Evolutionary conservation across 2,329 filamentous ascomycete genomes (phyloP).

Genomic region (Botrytis hyacinthi): DNA sequence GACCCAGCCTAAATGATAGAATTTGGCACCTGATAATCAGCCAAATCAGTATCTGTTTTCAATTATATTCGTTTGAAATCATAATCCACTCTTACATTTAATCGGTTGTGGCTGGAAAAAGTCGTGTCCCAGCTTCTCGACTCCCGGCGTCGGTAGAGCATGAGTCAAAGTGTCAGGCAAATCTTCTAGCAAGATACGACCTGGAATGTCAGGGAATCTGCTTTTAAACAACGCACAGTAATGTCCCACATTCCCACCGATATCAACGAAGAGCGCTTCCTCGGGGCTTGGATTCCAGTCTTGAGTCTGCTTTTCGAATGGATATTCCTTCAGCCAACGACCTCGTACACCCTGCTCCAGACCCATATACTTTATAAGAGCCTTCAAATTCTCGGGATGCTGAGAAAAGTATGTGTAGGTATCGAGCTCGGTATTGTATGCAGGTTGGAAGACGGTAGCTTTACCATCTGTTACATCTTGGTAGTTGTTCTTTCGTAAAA

Average conservation of each 20-base stretch:
- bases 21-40: background rate
- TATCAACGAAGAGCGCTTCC: background rate
- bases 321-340: background rate
- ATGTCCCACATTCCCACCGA: background rate
- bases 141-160: conserved; percentile 32
- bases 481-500: background rate
- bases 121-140: conserved; percentile 35
- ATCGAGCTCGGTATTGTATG: background rate
- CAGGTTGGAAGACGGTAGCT: background rate
- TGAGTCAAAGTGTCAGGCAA: conserved; percentile 36
- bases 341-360: background rate
- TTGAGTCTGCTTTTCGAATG: background rate
- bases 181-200: conserved; percentile 44
- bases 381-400: background rate
- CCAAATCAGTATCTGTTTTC: background rate
- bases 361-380: background rate
- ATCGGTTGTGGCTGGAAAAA: conserved; percentile 37
- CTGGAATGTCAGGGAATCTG: conserved; percentile 30
- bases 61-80: background rate
- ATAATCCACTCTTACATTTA: conserved; percentile 13
- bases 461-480: background rate
- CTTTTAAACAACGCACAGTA: background rate
- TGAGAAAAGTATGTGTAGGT: background rate
- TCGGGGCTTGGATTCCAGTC: background rate
- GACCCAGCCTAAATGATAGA: conserved; percentile 31